These are phyloP conservation scores for Xylariales sp. DNA, from an alignment of 2,329 filamentous ascomycete species.

Conservation along the genomic window DNA sequence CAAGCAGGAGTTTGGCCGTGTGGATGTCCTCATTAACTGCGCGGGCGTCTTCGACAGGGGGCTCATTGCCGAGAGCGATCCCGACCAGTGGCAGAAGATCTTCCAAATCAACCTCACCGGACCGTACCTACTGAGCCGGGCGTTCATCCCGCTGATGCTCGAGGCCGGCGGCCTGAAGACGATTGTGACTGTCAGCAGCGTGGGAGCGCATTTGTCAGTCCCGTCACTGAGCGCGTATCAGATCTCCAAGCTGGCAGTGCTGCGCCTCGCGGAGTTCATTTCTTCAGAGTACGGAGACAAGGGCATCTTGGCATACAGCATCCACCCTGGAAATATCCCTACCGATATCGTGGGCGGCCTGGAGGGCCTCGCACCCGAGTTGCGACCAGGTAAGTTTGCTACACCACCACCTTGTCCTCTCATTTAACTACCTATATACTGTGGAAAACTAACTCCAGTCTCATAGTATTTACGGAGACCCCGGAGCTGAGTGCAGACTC, in stretches of 20 bases:
- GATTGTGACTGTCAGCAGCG: constrained; percentile 37
- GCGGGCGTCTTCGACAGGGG: background rate
- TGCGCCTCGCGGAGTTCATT: constrained; percentile 41
- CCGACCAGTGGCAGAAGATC: constrained; percentile 31
- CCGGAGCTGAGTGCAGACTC: constrained; percentile 22
- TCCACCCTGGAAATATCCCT: constrained; percentile 37
- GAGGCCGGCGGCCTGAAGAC: constrained; percentile 25
- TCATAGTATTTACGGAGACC: constrained; percentile 18
- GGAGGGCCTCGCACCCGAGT: too few species aligned
- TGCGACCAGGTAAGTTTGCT: too few species aligned
- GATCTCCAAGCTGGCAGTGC: constrained; percentile 37
- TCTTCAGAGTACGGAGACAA: constrained; percentile 33
- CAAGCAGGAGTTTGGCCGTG: constrained; percentile 2
- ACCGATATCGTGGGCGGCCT: constrained; percentile 26
- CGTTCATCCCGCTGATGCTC: constrained; percentile 38
- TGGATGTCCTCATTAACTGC: constrained; percentile 6
- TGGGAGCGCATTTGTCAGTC: constrained; percentile 27
- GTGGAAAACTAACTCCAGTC: background rate
- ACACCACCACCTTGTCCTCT: too few species aligned
- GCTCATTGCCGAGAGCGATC: constrained; percentile 20
- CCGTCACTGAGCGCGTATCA: constrained; percentile 34
- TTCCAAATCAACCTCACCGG: constrained; percentile 46
- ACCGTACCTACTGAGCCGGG: constrained; percentile 36
- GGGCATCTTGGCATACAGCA: constrained; percentile 32
- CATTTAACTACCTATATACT: too few species aligned